Conservation (phyloP, 805 yeast species). For the Ogataea polymorpha region DNA sequence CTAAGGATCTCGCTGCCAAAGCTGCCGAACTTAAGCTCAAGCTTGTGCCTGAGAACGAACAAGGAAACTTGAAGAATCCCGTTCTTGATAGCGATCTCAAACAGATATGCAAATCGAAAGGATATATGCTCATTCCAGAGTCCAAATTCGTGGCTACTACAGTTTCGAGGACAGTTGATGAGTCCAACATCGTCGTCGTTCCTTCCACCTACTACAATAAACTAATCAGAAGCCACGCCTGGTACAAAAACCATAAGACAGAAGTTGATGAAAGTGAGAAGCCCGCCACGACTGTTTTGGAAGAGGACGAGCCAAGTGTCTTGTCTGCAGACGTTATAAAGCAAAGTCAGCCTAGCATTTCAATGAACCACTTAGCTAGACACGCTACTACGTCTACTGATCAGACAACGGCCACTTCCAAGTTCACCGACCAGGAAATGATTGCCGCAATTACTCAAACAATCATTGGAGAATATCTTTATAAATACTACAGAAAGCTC, state of each 20-base stretch:
- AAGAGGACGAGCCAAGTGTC: slow-evolving; percentile 16
- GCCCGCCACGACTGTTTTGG: slow-evolving; percentile 7
- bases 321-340: slow-evolving; percentile 5
- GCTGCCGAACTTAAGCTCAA: slow-evolving; percentile 43
- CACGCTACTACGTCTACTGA: slow-evolving; percentile 22
- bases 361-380: slow-evolving; percentile 17
- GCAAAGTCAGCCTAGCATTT: slow-evolving; percentile 9
- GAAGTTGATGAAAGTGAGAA: slow-evolving; percentile 6
- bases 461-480: slow-evolving; percentile 86
- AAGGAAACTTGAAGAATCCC: slow-evolving; percentile 14
- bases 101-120: slow-evolving; percentile 42
- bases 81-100: slow-evolving; percentile 28
- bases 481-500: slow-evolving; percentile 76
- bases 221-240: slow-evolving; percentile 43
- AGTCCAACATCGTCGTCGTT: slow-evolving; percentile 54
- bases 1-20: slow-evolving; percentile 33
- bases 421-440: slow-evolving; percentile 68
- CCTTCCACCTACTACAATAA: slow-evolving; percentile 64
- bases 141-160: slow-evolving; percentile 63
- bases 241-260: slow-evolving; percentile 25
- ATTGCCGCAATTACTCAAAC: slow-evolving; percentile 88
- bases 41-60: slow-evolving; percentile 30
- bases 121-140: slow-evolving; percentile 55
- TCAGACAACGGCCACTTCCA: slow-evolving; percentile 50
- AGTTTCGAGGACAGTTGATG: slow-evolving; percentile 51